A percentile compares a stretch with the other conserved stretches of the same genome.
Conservation (phyloP, 2,329 filamentous ascomycete species). For the Talaromyces funiculosus region DNA sequence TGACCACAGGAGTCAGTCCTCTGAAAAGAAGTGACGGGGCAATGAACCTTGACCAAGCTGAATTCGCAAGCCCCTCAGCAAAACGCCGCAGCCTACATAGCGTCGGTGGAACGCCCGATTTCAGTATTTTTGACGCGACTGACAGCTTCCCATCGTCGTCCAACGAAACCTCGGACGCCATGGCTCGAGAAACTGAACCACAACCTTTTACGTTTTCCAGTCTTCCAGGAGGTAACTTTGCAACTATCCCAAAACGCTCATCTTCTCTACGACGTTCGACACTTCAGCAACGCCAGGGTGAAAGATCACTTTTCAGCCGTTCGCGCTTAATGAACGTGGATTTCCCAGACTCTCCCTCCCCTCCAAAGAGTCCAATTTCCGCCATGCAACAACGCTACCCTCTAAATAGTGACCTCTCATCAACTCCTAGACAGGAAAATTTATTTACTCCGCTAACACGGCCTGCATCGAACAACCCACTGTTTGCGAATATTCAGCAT, state of each 20-base stretch:
- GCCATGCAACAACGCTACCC: conserved; percentile 66
- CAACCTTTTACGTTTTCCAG: conserved; percentile 26
- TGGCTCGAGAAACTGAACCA: conserved; percentile 23
- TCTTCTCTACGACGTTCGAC: conserved; percentile 81
- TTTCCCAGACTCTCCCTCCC: conserved; percentile 48
- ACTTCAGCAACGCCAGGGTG: conserved; percentile 72
- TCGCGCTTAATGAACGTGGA: conserved; percentile 28
- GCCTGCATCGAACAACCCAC: conserved; percentile 46
- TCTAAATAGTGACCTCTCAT: conserved; percentile 66
- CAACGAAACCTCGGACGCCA: conserved; percentile 22
- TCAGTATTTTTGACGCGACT: conserved; percentile 67
- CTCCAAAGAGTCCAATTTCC: conserved; percentile 50
- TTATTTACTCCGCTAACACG: conserved; percentile 54
- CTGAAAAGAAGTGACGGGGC: conserved; percentile 86
- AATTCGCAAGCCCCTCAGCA: conserved; percentile 76
- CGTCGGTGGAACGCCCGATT: conserved; percentile 53
- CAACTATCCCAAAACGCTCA: conserved; percentile 59
- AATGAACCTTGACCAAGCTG: conserved; percentile 77
- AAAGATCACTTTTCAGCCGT: conserved; percentile 53
- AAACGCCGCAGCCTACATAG: conserved; percentile 86
- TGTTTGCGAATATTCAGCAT: conserved; percentile 27
- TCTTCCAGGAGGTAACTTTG: conserved; percentile 44
- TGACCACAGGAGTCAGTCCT: conserved; percentile 65
- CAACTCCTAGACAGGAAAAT: conserved; percentile 59
- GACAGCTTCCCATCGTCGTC: conserved; percentile 18